phyloP scores from a whole-genome alignment of 129 eudicot genomes.

The Saposhnikovia divaricata region DNA sequence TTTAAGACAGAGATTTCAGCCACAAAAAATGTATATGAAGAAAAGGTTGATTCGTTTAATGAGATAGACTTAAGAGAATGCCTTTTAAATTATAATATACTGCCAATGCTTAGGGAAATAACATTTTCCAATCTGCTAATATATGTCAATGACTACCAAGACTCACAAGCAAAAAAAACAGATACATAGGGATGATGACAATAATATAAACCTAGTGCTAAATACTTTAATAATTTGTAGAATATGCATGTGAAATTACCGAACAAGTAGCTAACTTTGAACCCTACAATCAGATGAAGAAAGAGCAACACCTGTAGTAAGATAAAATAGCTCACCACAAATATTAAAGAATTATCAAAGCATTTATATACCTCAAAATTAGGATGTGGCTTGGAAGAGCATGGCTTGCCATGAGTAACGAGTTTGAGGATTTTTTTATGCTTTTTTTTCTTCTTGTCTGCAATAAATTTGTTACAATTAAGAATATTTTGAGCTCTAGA shows the following conservation, averaged over 20 bases:
- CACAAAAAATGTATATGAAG: neutral
- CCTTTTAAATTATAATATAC: neutral
- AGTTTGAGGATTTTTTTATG: constrained; percentile 31
- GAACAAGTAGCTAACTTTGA: neutral
- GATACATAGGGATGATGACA: neutral
- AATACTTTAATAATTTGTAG: neutral
- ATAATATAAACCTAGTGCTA: neutral
- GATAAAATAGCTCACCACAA: neutral
- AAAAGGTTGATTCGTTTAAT: neutral
- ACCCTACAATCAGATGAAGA: neutral
- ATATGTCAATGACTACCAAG: neutral
- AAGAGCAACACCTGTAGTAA: neutral
- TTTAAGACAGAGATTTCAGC: neutral
- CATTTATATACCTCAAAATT: constrained; percentile 36
- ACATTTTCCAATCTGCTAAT: neutral
- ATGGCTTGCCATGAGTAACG: constrained; percentile 20
- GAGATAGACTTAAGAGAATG: neutral
- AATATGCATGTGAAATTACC: neutral
- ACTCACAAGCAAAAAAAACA: neutral
- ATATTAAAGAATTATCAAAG: neutral
- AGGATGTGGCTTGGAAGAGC: constrained; percentile 4
- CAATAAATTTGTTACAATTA: constrained; percentile 27
- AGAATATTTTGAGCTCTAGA: constrained; percentile 20
- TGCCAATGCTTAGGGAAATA: neutral
- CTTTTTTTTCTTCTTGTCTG: constrained; percentile 42